Evolutionary conservation across 2,329 filamentous ascomycete genomes (phyloP).

Genomic region (Alternaria gansuensis): DNA sequence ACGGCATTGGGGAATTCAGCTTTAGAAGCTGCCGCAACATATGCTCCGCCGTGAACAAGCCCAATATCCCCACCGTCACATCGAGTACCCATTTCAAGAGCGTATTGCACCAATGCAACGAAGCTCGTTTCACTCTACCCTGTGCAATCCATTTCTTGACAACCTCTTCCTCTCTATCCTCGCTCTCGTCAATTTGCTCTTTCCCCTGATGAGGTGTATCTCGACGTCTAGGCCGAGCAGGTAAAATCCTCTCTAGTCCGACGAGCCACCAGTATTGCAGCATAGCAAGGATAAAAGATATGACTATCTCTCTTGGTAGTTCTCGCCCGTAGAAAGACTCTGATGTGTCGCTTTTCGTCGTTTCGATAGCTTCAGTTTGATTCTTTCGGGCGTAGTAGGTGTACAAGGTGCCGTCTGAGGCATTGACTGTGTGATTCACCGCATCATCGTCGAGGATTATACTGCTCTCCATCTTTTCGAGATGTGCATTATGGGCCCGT

Average conservation of each 20-base stretch:
- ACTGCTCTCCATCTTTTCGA: not conserved
- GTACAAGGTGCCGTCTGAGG: not conserved
- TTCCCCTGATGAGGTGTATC: conserved; percentile 1
- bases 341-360: not conserved
- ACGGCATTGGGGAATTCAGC: conserved; percentile 9
- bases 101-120: conserved; percentile 29
- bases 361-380: not conserved
- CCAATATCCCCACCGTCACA: conserved; percentile 22
- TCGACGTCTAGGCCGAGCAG: conserved; percentile 17
- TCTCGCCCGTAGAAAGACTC: conserved; percentile 18
- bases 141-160: conserved; percentile 33
- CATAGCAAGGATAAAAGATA: conserved; percentile 5
- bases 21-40: conserved; percentile 13
- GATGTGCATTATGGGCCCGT: not conserved
- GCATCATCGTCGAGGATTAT: not conserved
- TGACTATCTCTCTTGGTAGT: conserved; percentile 17
- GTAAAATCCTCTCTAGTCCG: conserved; percentile 22
- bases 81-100: conserved; percentile 29
- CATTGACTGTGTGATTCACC: conserved; percentile 1
- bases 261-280: conserved; percentile 30
- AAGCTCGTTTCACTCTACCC: conserved; percentile 24
- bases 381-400: conserved; percentile 5
- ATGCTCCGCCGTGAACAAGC: conserved; percentile 8
- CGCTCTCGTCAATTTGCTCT: conserved; percentile 17
- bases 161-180: conserved; percentile 29